Evolutionary conservation across 495 filamentous ascomycete species (phyloP).

Genomic region (Penicillium roqueforti): DNA sequence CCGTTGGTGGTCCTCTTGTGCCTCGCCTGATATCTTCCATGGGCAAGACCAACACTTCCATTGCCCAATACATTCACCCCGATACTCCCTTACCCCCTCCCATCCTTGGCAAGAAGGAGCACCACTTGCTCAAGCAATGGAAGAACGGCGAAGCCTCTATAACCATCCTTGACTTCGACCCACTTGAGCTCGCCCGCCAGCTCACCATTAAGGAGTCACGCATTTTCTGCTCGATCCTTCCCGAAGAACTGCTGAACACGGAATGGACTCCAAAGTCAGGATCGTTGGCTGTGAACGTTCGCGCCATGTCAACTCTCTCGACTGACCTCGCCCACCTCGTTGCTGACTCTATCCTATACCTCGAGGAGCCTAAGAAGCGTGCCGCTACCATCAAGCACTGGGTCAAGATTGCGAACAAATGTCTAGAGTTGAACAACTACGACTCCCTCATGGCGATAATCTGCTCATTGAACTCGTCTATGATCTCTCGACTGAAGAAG

Average conservation of each 20-base stretch:
- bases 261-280: conserved; percentile 89
- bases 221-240: conserved; percentile 88
- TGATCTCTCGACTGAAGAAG: conserved; percentile 82
- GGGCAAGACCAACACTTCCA: conserved; percentile 76
- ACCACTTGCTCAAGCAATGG: conserved; percentile 66
- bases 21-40: conserved; percentile 84
- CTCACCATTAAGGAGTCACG: conserved; percentile 89
- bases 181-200: conserved; percentile 86
- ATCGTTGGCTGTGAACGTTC: conserved; percentile 81
- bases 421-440: conserved; percentile 89
- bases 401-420: conserved; percentile 91
- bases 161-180: conserved; percentile 88
- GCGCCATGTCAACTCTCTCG: conserved; percentile 88
- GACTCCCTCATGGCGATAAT: conserved; percentile 96
- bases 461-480: conserved; percentile 85
- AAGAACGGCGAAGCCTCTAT: conserved; percentile 64
- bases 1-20: conserved; percentile 69
- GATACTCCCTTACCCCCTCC: conserved; percentile 69
- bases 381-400: conserved; percentile 93
- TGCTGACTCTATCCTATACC: conserved; percentile 86
- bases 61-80: conserved; percentile 60
- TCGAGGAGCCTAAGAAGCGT: conserved; percentile 85
- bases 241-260: conserved; percentile 87
- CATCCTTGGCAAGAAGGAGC: conserved; percentile 69
- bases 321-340: conserved; percentile 91